Evolutionary conservation across 768 basidiomycete species (phyloP).

Genomic region (Pleurotus tuber-regium): DNA sequence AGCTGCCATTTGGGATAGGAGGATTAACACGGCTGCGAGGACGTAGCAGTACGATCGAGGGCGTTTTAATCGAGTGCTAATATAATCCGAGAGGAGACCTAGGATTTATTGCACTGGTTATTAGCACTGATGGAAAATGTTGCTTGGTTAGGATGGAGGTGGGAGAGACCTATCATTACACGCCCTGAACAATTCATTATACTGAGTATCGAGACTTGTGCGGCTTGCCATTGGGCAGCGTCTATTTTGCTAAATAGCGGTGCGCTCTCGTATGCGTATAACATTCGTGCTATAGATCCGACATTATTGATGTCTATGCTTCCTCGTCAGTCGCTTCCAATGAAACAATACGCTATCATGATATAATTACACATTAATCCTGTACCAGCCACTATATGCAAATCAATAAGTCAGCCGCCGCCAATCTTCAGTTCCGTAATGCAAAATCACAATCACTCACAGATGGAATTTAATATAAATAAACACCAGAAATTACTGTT

Average conservation of each 20-base stretch:
- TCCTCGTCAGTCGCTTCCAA: too few species aligned
- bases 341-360: too few species aligned
- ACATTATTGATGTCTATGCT: constrained; percentile 84
- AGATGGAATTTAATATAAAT: constrained; percentile 50
- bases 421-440: too few species aligned
- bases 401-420: too few species aligned
- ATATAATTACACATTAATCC: constrained; percentile 76
- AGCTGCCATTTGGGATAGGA: constrained; percentile 68
- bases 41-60: constrained; percentile 70
- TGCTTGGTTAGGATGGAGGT: background rate
- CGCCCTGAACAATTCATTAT: constrained; percentile 81
- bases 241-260: constrained; percentile 63
- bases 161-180: constrained; percentile 60
- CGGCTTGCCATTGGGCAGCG: constrained; percentile 74
- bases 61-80: constrained; percentile 50
- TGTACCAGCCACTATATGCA: constrained; percentile 57
- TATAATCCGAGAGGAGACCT: constrained; percentile 69
- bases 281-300: constrained; percentile 67
- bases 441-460: constrained; percentile 49
- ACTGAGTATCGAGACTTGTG: constrained; percentile 82
- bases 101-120: background rate
- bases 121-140: background rate
- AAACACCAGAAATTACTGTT: constrained; percentile 28
- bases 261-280: constrained; percentile 58
- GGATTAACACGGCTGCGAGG: constrained; percentile 63